Base-by-base conservation (phyloP, 768 basidiomycete species). In the Boletellus sp. region DNA sequence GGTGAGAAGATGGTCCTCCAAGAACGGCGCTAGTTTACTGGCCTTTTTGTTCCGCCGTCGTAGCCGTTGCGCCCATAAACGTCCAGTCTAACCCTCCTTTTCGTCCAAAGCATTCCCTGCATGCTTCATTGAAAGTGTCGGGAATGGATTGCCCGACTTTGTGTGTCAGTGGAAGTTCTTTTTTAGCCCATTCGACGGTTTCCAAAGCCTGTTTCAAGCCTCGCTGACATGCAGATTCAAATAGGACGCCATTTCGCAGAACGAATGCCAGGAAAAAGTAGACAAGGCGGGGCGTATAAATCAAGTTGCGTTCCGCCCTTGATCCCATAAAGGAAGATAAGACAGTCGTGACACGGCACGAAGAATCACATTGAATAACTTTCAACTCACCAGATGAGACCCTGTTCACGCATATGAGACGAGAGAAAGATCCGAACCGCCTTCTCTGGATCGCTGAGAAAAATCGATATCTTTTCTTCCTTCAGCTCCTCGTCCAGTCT, bases 371-470 rank as follows among this genome's bases (percentile, higher is more conserved):
- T 7, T 41, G 40, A 45, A 31, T 24, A 53, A 2, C 8, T 8
- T 16, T 43, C 6, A 9, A 60, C 74, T n/a, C 51, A 87, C 87
- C 84, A 89, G 47, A 82, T 75, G 41, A 87, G 73, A 22, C 89
- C 89, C 49, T 80, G 79, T 47, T 81, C 77, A 32, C 79, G 74
- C 69, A 82, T 84, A 56, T 80, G 78, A 5, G 85, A 85, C 0
- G 86, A 85, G 51, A 91, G 70, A 66, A 89, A 91, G 17, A 87
- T 73, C 48, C 73, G 79, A 46, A 84, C 67, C 26, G 72, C 66
- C 9, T 62, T 65, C 55, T 81, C 85, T 0, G 89, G 85, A 48
- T 87, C 74, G 34, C 75, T 67, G 50, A 91, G 67, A 64, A 91
- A 91, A 4, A 64, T 53, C 0, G 72, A 58, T 45, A 82, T 67